Evolutionary conservation across 169 alveolate genomes (phyloP), one percentile per base, ranked within the genome.

Genomic region (Babesia sp.): DNA sequence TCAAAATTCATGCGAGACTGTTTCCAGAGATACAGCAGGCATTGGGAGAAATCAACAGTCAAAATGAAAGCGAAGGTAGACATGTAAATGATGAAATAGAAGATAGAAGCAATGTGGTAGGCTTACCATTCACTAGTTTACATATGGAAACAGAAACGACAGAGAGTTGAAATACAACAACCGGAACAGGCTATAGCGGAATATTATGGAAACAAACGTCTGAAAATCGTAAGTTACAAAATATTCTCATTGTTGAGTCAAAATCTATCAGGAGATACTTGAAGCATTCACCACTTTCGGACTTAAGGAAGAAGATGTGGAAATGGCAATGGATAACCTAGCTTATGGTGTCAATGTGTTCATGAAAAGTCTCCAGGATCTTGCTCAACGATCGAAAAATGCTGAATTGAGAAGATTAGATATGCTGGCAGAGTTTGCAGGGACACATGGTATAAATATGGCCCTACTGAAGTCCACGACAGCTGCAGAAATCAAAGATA

Each of bases 21-120:
- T 86, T 93, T 48, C 90, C 91, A 39, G 87, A 87, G 31, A 83
- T 91, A 50, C 83, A 87, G 22, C 31, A 73, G 14, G 80, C 34
- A 7, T 33, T 61, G 16, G 81, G 34, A 42, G 80, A 51, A 42
- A 18, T 8, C 18, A 67, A 36, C 16, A 5, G 18, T 51, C 39
- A 14, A 11, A 20, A 11, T 20, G 12, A n/a, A 20, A 24, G 33
- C n/a, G 60, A 51, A 14, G 22, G 11, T n/a, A 20, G 31, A 24
- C 33, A 51, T 14, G 26, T 22, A 20, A 20, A 26, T 22, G 33
- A 7, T 50, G 16, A 50, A 26, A 16, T 20, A 16, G 29, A 7
- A 26, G 59, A 50, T 9, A 16, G 16, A 9, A 39, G n/a, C 8
- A 8, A 14, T 14, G 46, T 39, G 28, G 69, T 58, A 26, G 18